phyloP scores from a whole-genome alignment of 306 rosid species.

The Quercus mongolica region DNA sequence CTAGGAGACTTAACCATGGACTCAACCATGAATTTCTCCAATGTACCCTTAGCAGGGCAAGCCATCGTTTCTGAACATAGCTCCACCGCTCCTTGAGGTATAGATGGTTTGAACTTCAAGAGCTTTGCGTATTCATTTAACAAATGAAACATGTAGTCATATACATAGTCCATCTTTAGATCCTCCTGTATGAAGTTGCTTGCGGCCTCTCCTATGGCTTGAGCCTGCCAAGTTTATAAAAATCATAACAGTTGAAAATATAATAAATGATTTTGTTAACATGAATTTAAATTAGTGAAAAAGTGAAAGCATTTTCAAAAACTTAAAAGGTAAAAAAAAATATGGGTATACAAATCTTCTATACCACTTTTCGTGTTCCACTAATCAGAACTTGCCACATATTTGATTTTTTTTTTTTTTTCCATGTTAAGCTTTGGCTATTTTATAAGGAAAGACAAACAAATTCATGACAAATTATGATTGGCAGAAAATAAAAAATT shows the following conservation, averaged over 20 bases:
- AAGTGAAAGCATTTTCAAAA: too few species aligned
- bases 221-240: constrained; percentile 28
- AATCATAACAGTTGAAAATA: neutral
- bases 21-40: constrained; percentile 55
- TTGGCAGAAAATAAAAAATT: too few species aligned
- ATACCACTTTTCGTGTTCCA: too few species aligned
- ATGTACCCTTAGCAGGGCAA: constrained; percentile 30
- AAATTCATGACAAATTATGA: too few species aligned
- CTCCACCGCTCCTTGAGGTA: constrained; percentile 55
- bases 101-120: constrained; percentile 43
- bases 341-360: accelerated
- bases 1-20: constrained; percentile 63
- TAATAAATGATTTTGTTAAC: neutral
- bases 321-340: too few species aligned
- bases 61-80: constrained; percentile 51
- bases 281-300: too few species aligned
- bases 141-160: constrained; percentile 79
- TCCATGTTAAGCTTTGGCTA: too few species aligned
- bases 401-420: too few species aligned
- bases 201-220: constrained; percentile 52
- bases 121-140: constrained; percentile 66
- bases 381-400: too few species aligned
- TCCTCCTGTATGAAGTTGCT: constrained; percentile 60
- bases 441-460: too few species aligned
- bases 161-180: constrained; percentile 65